Evolutionary conservation across 208 protist species (phyloP).

Genomic region (Lotmaria passim): DNA sequence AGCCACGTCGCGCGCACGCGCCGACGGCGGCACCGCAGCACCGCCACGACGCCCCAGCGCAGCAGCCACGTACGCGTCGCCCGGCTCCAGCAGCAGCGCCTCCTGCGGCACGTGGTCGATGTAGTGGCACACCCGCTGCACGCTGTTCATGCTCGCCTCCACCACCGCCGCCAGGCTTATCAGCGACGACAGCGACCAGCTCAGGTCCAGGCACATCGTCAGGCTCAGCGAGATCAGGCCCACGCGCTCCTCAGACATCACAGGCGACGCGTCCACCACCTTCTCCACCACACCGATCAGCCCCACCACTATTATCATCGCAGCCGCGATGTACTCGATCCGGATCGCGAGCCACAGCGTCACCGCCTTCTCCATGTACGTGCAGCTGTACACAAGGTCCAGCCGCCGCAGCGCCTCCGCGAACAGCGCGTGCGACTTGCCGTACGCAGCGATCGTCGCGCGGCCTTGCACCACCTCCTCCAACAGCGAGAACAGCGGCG

Average conservation of each 20-base stretch:
- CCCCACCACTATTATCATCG: constrained; percentile 40
- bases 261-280: constrained; percentile 7
- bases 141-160: constrained; percentile 80
- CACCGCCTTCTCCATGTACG: constrained; percentile 49
- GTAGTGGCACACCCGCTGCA: constrained; percentile 77
- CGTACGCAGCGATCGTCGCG: constrained; percentile 83
- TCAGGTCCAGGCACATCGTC: constrained; percentile 65
- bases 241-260: constrained; percentile 35
- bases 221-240: constrained; percentile 76
- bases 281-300: constrained; percentile 57
- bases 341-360: constrained; percentile 90
- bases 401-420: constrained; percentile 38
- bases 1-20: not conserved
- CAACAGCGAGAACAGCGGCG: constrained; percentile 93
- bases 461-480: constrained; percentile 89
- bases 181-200: constrained; percentile 42
- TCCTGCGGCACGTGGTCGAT: constrained; percentile 52
- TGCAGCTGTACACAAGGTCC: constrained; percentile 51
- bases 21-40: not conserved
- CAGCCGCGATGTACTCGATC: constrained; percentile 81
- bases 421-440: constrained; percentile 39
- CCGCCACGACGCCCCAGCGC: not conserved
- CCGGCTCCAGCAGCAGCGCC: constrained; percentile 36
- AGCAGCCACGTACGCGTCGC: constrained; percentile 13
- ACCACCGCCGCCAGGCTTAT: constrained; percentile 37